Evolutionary conservation across 129 eudicot genomes (phyloP).

Genomic region (Mikania micrantha): DNA sequence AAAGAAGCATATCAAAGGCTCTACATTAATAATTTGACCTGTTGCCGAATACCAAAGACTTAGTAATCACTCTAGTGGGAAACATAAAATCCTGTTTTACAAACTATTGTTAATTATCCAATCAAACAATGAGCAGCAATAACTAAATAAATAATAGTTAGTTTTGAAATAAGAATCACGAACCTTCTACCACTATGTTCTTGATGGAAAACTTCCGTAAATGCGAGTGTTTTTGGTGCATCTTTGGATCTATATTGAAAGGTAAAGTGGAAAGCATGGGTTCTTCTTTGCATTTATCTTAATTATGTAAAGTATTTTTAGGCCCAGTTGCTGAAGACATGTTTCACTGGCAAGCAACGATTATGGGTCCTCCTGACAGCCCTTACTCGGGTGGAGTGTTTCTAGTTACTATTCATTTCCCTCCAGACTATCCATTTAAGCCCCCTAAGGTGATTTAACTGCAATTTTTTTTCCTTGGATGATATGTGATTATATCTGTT

Average conservation of each 20-base stretch:
- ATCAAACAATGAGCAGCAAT: background rate
- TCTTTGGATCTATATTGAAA: background rate
- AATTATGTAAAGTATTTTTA: slow-evolving; percentile 8
- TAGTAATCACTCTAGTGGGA: background rate
- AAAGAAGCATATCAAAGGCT: background rate
- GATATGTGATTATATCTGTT: background rate
- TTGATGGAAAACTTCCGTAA: background rate
- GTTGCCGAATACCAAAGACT: background rate
- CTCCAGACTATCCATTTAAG: slow-evolving; percentile 75
- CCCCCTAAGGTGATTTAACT: slow-evolving; percentile 63
- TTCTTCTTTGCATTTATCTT: background rate
- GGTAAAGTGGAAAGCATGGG: background rate
- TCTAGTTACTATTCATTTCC: slow-evolving; percentile 70
- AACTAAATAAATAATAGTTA: background rate
- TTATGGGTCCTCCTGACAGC: slow-evolving; percentile 79
- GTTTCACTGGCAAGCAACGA: slow-evolving; percentile 85
- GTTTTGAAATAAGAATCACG: background rate
- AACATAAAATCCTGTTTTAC: background rate
- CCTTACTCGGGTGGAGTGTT: slow-evolving; percentile 76
- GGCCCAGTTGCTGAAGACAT: slow-evolving; percentile 87
- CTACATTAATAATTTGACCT: background rate
- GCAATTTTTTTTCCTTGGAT: background rate
- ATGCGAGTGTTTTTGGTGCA: background rate
- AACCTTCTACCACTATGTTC: background rate
- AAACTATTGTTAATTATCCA: background rate